Base-by-base conservation (phyloP, 495 filamentous ascomycete genomes). In the Lophiotrema nucula region DNA sequence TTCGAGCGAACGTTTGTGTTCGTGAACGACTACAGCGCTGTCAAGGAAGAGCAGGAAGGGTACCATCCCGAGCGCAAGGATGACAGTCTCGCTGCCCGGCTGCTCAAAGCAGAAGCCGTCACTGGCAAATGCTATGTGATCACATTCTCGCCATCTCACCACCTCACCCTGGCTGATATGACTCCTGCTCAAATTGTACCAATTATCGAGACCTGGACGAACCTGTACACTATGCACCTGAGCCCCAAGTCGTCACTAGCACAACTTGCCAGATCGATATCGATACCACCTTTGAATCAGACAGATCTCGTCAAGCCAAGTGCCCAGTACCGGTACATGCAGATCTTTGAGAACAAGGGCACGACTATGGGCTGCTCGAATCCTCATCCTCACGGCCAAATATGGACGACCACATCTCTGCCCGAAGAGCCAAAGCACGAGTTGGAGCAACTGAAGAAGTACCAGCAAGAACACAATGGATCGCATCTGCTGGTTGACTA, bases 281-380 rank as follows among this genome's bases (percentile, higher is more conserved):
- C 75, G 4, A 63, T 80, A 24, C 73, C 79, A 11, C 79, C 85
- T 13, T 53, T 69, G 26, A 66, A 76, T 58, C 76, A 80, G 58
- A 61, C 73, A 60, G 56, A 73, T 67, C 15, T 78, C 65, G 48
- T 72, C 16, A 74, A 77, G 27, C 83, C 90, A 4, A 84, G 81
- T 43, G 80, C 87, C 52, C 91, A 97, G 72, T 90, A 95, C 66
- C 83, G 85, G 43, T 97, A 95, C 73, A 97, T 98, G 92, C 93
- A 98, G 72, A 97, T 98, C 62, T 97, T 98, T 59, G 93, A 98
- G 74, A 98, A 98, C 77, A 98, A 98, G 76, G 93, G 93, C 43
- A 85, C 88, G 0, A 89, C 93, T 3, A 98, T 98, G 93, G 93
- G 93, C 26, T 98, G 93, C 79, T 97, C 93, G 2, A 98, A 98